Evolutionary conservation across 2,329 filamentous ascomycete genomes (phyloP), one percentile per base, ranked within the genome.

Genomic region (Curvularia sp.): DNA sequence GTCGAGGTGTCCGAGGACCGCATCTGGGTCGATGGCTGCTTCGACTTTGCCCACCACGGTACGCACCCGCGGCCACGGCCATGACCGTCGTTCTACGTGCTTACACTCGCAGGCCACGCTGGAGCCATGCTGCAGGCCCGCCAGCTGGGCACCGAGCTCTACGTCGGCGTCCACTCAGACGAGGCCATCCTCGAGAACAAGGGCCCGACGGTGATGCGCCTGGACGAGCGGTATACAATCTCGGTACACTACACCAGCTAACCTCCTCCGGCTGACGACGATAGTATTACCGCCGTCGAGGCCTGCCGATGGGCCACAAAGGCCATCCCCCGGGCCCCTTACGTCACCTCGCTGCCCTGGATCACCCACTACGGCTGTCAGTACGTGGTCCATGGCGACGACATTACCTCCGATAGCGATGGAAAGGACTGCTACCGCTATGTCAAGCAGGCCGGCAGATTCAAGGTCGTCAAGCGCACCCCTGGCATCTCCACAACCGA

Each of bases 1-100:
- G 74, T 85, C 42, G 74, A 80, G 2, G 81, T 89, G 47, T 80
- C 79, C 26, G 84, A 89, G 57, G 88, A 91, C 70, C 88, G 94
- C 66, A 91, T 99, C 72, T 99, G 96, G 96, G 91, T 99, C 26
- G 95, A 99, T 77, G 95, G 95, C 63, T 99, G 95, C 84, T 99
- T 97, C 81, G 95, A 99, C 82, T 99, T 99, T 80, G 96, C 93
- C 80, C 95, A 99, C 78, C 95, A 98, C 77, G 95, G 91, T 92
- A 78, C 22, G 65, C 39, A 43, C 18, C 7, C 28, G 3, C 26
- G 7, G 7, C 39, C 18, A 5, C 1, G 38, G 3, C 10, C 18
- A 8, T n/a, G 42, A 12, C 35, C 44, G 4, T 42, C 44, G 4
- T 42, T 8, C 47, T 38, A 42, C 33, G 33, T 46, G 28, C 63